These are phyloP conservation scores for Penicillium argentinense DNA, from an alignment of 495 filamentous ascomycete genomes.

Conservation along the genomic window DNA sequence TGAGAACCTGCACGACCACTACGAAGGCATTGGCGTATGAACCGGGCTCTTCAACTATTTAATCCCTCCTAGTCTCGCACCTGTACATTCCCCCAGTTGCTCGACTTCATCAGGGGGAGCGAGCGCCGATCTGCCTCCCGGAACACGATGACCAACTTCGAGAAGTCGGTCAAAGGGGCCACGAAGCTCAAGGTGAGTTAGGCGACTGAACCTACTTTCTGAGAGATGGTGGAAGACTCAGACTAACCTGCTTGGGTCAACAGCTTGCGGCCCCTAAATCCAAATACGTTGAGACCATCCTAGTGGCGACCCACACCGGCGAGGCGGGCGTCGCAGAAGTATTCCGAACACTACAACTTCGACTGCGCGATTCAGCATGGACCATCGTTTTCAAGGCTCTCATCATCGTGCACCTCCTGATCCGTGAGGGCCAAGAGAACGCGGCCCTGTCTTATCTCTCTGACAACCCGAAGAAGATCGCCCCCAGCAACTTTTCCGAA, in stretches of 20 bases:
- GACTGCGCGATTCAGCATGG: constrained; percentile 95
- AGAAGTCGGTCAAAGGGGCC: constrained; percentile 91
- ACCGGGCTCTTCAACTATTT: constrained; percentile 22
- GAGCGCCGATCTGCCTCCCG: constrained; percentile 7
- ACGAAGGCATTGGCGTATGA: constrained; percentile 24
- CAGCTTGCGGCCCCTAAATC: constrained; percentile 96
- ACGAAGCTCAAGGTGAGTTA: constrained; percentile 87
- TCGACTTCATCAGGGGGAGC: constrained; percentile 3
- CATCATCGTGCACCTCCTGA: constrained; percentile 96
- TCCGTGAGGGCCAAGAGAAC: constrained; percentile 89
- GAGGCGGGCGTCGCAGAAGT: constrained; percentile 96
- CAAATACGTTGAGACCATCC: constrained; percentile 98
- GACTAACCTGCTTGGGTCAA: constrained; percentile 8
- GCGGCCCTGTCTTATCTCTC: constrained; percentile 84
- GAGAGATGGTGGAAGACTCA: background rate
- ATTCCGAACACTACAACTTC: constrained; percentile 83
- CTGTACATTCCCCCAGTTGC: background rate
- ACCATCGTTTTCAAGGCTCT: constrained; percentile 94
- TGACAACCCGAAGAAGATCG: constrained; percentile 78
- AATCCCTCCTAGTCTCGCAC: background rate
- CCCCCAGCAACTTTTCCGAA: constrained; percentile 88
- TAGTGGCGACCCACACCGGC: constrained; percentile 91
- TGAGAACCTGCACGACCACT: constrained; percentile 22
- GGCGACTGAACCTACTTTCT: too few relatives aligned
- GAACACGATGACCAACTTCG: constrained; percentile 72